These are phyloP conservation scores for Phialophora chinensis DNA, from an alignment of 2,329 filamentous ascomycete genomes.

Conservation along the genomic window DNA sequence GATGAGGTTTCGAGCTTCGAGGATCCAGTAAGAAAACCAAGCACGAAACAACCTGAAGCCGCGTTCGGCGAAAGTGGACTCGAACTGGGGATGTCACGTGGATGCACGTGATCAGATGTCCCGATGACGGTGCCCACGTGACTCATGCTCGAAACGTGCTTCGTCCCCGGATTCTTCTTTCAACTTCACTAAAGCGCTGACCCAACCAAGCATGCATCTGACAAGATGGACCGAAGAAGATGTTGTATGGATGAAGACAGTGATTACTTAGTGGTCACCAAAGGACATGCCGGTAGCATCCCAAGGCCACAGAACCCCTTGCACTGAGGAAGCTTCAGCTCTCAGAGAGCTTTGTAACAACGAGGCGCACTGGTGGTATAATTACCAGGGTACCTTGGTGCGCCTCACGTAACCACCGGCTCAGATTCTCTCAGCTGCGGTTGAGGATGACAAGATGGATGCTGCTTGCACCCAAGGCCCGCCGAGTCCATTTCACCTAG, in stretches of 20 bases:
- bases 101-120: too few species aligned
- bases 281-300: background rate
- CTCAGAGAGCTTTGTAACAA: background rate
- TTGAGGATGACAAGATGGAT: background rate
- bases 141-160: background rate
- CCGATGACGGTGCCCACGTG: background rate
- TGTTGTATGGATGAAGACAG: background rate
- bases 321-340: background rate
- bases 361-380: background rate
- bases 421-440: background rate
- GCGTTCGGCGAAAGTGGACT: conserved; percentile 8
- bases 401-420: background rate
- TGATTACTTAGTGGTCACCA: background rate
- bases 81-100: background rate
- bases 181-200: background rate
- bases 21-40: conserved; percentile 9
- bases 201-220: background rate
- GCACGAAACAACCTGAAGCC: background rate
- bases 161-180: background rate
- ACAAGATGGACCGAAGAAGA: background rate
- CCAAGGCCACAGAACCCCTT: background rate
- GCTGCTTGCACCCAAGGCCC: background rate
- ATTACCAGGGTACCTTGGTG: background rate
- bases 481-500: background rate
- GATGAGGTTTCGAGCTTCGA: conserved; percentile 9